Base-by-base conservation (phyloP, 2,329 filamentous ascomycete genomes). In the Chaetomium sp. region DNA sequence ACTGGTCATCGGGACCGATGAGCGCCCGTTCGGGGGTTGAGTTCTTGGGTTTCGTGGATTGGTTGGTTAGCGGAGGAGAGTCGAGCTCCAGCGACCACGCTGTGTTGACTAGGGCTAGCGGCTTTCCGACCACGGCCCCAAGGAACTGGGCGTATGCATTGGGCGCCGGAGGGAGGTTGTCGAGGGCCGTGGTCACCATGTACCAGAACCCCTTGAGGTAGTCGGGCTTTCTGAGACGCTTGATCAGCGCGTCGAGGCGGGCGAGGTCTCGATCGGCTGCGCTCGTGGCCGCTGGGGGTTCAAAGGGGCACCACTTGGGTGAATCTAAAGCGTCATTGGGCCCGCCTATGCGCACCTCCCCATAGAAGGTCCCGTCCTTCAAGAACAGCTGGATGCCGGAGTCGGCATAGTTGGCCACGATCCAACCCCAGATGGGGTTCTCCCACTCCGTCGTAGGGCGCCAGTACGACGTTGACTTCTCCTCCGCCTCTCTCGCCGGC, bases 371-470 rank as follows among this genome's bases (percentile, higher is more conserved):
- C 13, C 79, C 79, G 33, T 79, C 76, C 0, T 67, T 65, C 0
- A 75, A 64, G 69, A 81, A 81, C 3, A 82, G n/a, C 69, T 82
- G 80, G 2, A 81, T 67, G 1, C 75, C 78, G 5, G 71, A 69
- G 67, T 82, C 74, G 35, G 72, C 57, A 45, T 77, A 81, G 70
- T 82, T 81, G 45, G 74, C 67, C 1, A 81, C 69, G 4, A 81
- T 50, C 78, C 78, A 80, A 31, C 77, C 78, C 75, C 75, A 80
- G 25, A 80, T 76, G 1, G 78, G 78, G 7, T 73, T 74, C 27
- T 80, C 78, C 75, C 75, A 79, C 31, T 80, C 76, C 0, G 67
- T 66, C 35, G 60, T 51, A 1, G 70, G 67, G 2, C 65, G 69
- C 72, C 71, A 73, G 21, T 35, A 35, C 19, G 29, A 19, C 6